A percentile compares a stretch with the other conserved stretches of the same genome.
These are phyloP conservation scores for Artemisia argyi DNA, from an alignment of 129 eudicot species.

Conservation along the genomic window DNA sequence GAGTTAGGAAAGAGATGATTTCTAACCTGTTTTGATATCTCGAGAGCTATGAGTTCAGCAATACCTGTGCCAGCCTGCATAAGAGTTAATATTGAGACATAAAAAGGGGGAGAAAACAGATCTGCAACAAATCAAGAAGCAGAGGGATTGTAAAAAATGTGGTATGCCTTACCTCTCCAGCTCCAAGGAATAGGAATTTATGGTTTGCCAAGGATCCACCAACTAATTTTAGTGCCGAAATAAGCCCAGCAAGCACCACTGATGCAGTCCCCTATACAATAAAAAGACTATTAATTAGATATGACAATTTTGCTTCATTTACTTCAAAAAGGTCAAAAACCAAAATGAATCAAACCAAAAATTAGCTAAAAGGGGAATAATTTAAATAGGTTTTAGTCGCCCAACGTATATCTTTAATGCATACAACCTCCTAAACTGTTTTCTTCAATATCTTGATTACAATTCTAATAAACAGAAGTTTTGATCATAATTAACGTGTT, in stretches of 20 bases:
- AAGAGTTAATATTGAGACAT: slow-evolving; percentile 13
- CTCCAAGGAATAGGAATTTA: slow-evolving; percentile 78
- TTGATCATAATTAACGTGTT: no score
- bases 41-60: slow-evolving; percentile 97
- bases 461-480: no score
- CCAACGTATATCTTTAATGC: no score
- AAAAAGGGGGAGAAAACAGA: background rate
- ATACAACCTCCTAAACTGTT: background rate
- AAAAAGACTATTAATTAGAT: no score
- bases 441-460: no score
- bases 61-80: slow-evolving; percentile 99
- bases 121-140: background rate
- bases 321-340: no score
- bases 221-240: slow-evolving; percentile 68
- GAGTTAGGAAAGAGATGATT: background rate
- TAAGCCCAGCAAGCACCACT: slow-evolving; percentile 84
- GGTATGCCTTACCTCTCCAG: slow-evolving; percentile 73
- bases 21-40: slow-evolving; percentile 92
- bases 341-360: no score
- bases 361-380: no score
- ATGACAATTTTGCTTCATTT: no score
- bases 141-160: background rate
- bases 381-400: no score
- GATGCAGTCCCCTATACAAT: slow-evolving; percentile 79
- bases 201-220: slow-evolving; percentile 85